A percentile compares a stretch with the other conserved stretches of the same genome.
phyloP scores from a whole-genome alignment of 495 filamentous ascomycete species.

The Penicillium egyptiacum region DNA sequence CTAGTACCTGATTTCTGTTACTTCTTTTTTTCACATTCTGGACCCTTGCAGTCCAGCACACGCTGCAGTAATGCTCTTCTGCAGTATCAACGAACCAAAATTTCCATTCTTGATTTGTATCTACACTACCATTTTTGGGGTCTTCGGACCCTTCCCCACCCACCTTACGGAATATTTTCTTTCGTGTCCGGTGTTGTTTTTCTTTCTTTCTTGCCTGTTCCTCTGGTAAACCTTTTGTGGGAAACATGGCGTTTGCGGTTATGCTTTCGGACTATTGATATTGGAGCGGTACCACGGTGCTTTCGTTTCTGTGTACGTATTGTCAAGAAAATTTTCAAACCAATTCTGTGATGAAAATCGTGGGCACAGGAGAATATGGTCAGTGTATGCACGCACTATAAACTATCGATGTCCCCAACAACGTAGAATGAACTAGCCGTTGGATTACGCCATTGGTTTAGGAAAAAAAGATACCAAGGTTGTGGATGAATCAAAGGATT shows the following conservation, averaged over 20 bases:
- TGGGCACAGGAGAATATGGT: background rate
- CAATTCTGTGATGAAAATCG: background rate
- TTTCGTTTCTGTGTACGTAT: constrained; percentile 9
- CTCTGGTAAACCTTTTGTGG: constrained; percentile 2
- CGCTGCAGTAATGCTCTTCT: constrained; percentile 14
- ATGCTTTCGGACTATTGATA: constrained; percentile 11
- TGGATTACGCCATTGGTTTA: background rate
- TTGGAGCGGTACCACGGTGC: constrained; percentile 12
- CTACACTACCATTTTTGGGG: constrained; percentile 12
- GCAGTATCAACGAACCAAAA: constrained; percentile 11
- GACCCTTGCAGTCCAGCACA: background rate
- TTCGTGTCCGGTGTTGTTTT: constrained; percentile 3
- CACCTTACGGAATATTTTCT: constrained; percentile 2
- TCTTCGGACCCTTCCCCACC: background rate
- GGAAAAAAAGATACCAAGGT: background rate
- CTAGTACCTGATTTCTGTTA: background rate
- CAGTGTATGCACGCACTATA: background rate
- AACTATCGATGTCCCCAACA: background rate
- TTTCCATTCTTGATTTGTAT: constrained; percentile 20
- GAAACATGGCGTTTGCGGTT: constrained; percentile 15
- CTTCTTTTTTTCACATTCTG: background rate
- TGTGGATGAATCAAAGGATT: constrained; percentile 2
- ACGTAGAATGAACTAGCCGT: background rate
- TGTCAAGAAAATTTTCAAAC: background rate
- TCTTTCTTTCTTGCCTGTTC: constrained; percentile 5